Evolutionary conservation across 768 basidiomycete genomes (phyloP).

Genomic region (Tricholoma bakamatsutake): DNA sequence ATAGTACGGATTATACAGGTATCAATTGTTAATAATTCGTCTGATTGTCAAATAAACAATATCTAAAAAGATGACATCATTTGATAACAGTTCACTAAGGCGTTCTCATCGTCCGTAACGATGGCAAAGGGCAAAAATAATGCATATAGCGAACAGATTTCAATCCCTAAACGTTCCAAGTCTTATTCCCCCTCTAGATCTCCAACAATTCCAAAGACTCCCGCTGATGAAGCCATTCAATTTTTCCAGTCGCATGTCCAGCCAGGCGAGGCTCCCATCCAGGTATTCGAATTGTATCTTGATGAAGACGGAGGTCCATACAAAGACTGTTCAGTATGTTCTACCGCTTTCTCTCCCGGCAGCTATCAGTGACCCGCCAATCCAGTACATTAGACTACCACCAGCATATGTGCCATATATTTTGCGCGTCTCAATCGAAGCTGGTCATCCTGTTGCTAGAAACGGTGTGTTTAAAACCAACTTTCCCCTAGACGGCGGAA

Average conservation of each 20-base stretch:
- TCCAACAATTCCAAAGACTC: conserved; percentile 71
- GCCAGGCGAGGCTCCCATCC: conserved; percentile 57
- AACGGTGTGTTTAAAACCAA: conserved; percentile 95
- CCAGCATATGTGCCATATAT: conserved; percentile 88
- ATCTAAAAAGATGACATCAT: conserved; percentile 12
- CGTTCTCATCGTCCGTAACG: conserved; percentile 4
- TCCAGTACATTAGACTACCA: conserved; percentile 91
- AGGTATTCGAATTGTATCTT: conserved; percentile 81
- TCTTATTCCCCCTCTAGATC: conserved; percentile 21
- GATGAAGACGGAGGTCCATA: conserved; percentile 89
- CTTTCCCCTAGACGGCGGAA: conserved; percentile 91
- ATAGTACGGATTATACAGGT: background rate
- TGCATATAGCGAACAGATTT: conserved; percentile 20
- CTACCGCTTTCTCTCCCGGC: background rate
- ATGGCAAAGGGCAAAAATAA: conserved; percentile 22
- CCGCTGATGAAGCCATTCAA: conserved; percentile 87
- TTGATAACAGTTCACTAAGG: no score
- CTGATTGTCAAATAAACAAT: background rate
- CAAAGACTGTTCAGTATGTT: conserved; percentile 75
- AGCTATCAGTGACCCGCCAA: conserved; percentile 1
- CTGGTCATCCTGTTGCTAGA: conserved; percentile 85
- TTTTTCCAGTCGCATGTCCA: conserved; percentile 65
- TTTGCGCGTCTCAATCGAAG: conserved; percentile 84
- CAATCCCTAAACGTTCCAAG: conserved; percentile 24
- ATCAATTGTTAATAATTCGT: conserved; percentile 2